phyloP scores from a whole-genome alignment of 345 rosid genomes.

The Salix caprea region DNA sequence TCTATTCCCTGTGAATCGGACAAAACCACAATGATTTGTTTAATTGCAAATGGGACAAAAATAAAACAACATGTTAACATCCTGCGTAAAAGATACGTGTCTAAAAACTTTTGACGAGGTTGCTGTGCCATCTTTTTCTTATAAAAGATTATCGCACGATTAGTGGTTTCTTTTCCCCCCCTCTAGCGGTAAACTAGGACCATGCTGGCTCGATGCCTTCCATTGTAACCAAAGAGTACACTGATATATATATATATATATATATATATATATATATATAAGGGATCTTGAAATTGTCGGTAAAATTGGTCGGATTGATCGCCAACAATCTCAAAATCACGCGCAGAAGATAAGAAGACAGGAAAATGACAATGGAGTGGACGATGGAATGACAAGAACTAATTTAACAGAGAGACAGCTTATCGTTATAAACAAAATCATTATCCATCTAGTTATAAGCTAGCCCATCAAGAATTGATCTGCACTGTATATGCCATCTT shows the following conservation, averaged over 20 bases:
- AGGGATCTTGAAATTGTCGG: neutral
- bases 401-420: conserved; percentile 3
- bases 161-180: neutral
- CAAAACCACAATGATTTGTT: neutral
- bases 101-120: neutral
- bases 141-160: neutral
- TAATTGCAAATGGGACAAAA: neutral
- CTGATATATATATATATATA: neutral
- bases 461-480: neutral
- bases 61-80: no score
- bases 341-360: neutral
- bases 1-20: neutral
- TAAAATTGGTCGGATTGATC: neutral
- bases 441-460: neutral
- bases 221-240: neutral
- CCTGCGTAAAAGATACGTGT: no score
- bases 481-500: neutral
- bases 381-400: neutral
- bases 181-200: neutral
- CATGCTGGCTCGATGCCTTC: neutral
- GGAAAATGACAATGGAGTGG: no score
- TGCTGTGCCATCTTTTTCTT: neutral
- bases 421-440: conserved; percentile 8
- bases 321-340: neutral
- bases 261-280: neutral